Evolutionary conservation across 371 early-diverging fungal genomes (phyloP).

Genomic region (Choanephora cucurbitarum): DNA sequence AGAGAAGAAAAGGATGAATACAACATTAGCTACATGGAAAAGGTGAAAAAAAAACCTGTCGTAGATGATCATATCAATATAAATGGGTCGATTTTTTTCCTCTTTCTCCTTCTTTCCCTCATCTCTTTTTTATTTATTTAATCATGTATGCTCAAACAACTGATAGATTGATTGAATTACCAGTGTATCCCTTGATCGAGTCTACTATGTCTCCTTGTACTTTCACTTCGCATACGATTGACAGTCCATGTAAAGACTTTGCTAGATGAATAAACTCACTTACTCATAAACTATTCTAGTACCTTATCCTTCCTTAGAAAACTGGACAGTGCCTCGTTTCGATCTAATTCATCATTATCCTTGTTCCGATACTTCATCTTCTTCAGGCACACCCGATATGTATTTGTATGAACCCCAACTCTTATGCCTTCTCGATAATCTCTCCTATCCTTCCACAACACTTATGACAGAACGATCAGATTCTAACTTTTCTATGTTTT

Average conservation of each 20-base stretch:
- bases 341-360: not conserved
- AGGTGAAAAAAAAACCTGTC: not conserved
- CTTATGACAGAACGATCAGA: conserved; percentile 1
- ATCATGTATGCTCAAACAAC: not conserved
- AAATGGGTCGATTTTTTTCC: not conserved
- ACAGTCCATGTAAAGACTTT: too few relatives aligned
- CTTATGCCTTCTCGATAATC: conserved; percentile 7
- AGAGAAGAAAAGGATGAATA: too few relatives aligned
- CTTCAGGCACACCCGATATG: conserved; percentile 26
- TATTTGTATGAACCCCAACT: conserved; percentile 13
- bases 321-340: conserved; percentile 2
- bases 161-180: too few relatives aligned
- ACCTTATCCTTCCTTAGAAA: too few relatives aligned
- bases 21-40: too few relatives aligned
- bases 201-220: too few relatives aligned
- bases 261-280: too few relatives aligned
- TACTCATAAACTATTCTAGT: too few relatives aligned
- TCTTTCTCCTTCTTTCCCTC: not conserved
- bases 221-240: too few relatives aligned
- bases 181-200: too few relatives aligned
- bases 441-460: conserved; percentile 8
- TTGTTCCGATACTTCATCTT: conserved; percentile 19
- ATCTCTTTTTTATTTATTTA: not conserved
- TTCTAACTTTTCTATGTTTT: not conserved
- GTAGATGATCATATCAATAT: not conserved